Percentiles rank a stretch among this genome's conserved stretches.
These are phyloP conservation scores for Chlorella sp. DNA, from an alignment of 139 green algal species.

Conservation along the genomic window DNA sequence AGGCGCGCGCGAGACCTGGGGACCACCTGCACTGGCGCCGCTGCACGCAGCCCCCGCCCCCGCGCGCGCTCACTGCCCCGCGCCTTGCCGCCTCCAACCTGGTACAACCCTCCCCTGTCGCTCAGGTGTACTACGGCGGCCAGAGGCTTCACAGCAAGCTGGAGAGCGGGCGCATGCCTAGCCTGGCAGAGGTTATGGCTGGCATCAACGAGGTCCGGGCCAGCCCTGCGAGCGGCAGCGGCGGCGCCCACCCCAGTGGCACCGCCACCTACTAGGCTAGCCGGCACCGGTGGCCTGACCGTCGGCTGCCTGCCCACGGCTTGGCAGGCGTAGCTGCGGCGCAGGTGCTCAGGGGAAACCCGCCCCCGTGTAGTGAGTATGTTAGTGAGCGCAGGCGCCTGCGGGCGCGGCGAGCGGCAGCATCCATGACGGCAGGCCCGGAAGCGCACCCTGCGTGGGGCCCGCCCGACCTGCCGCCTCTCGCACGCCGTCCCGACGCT, in stretches of 20 bases:
- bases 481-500: too few relatives aligned
- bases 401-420: neutral
- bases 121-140: too few relatives aligned
- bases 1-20: slow-evolving; percentile 36
- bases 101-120: slow-evolving; percentile 14
- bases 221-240: neutral
- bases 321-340: too few relatives aligned
- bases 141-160: slow-evolving; percentile 70
- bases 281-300: too few relatives aligned
- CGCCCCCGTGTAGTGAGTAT: neutral
- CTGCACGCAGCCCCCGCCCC: neutral
- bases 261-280: too few relatives aligned
- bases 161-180: slow-evolving; percentile 52
- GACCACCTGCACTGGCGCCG: neutral
- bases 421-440: slow-evolving; percentile 18
- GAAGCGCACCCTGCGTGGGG: slow-evolving; percentile 4
- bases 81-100: neutral
- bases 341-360: too few relatives aligned
- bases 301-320: too few relatives aligned
- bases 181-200: slow-evolving; percentile 40
- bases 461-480: slow-evolving; percentile 2
- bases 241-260: too few relatives aligned
- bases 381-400: too few relatives aligned
- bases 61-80: neutral
- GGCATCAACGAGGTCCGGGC: slow-evolving; percentile 29